Evolutionary conservation across 257 asterid genomes (phyloP), one percentile per base, ranked within the genome.

Genomic region (Mitragyna speciosa): DNA sequence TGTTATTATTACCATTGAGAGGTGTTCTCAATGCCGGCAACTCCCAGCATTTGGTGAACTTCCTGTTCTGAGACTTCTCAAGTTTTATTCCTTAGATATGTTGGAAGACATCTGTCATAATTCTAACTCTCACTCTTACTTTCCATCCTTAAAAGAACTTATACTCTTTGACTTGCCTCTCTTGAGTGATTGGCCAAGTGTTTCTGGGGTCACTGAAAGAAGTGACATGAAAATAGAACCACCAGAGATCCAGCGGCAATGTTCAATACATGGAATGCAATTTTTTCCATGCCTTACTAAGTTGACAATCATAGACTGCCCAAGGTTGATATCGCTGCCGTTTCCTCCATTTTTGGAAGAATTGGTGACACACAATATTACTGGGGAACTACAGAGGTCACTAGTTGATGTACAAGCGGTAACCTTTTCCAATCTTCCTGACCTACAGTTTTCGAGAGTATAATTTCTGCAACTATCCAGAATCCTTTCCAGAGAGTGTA

Each of bases 101-200:
- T 15, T 78, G 70, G 47, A 36, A 8, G 0, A 14, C 61, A 56
- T 78, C 31, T 24, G 22, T 59, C 48, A 70, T 36, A 41, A 70
- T 47, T 33, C 59, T 64, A 36, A 4, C 43, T 45, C 75, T 33
- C 70, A 61, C 70, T 36, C 48, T 52, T 70, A 70, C 49, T 78
- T 69, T 56, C 76, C 71, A 5, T n/a, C 81, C 58, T 78, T 78
- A 66, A 43, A 51, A 69, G 76, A 70, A 39, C 81, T 56, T 43
- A 22, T 39, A 26, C 81, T 78, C 26, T 78, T 70, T 70, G 81
- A 78, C 76, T 69, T 70, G 81, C 81, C 81, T 54, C 36, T 58
- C 8, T 56, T 78, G 70, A 70, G 70, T 22, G 36, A 41, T 5
- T 70, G 71, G 82, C 68, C 77, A 28, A 79, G 64, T 26, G 64